These are phyloP conservation scores for Actinidia arguta DNA, from an alignment of 179 eudicot species.

Conservation along the genomic window DNA sequence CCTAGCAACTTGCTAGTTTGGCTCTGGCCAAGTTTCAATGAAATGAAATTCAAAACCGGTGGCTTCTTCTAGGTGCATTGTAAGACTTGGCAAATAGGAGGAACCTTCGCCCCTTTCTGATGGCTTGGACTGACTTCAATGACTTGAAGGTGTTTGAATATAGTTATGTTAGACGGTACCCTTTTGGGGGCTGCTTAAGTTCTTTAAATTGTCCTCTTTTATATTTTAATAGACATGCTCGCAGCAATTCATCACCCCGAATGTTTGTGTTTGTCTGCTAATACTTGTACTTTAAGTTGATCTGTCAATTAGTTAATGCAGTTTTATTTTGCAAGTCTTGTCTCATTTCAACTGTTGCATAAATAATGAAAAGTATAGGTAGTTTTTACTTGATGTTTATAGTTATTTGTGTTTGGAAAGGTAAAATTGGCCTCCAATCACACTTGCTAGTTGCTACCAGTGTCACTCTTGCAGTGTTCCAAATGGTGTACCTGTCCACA, in stretches of 20 bases:
- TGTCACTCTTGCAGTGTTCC: no score
- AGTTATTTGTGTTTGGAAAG: no score
- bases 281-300: background rate
- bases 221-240: background rate
- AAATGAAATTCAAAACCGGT: background rate
- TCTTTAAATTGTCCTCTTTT: background rate
- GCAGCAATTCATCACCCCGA: background rate
- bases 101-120: background rate
- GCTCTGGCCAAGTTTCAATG: conserved; percentile 2
- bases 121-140: background rate
- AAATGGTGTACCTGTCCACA: no score
- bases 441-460: no score
- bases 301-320: background rate
- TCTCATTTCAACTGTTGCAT: no score
- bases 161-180: background rate
- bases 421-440: no score
- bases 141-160: background rate
- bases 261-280: background rate
- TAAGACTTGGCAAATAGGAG: background rate
- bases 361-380: no score
- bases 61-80: background rate
- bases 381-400: no score
- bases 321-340: background rate
- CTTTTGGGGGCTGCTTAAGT: background rate
- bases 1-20: conserved; percentile 38